Base-by-base conservation (phyloP, 1,139 yeast species). In the Arxiozyma bovina region DNA sequence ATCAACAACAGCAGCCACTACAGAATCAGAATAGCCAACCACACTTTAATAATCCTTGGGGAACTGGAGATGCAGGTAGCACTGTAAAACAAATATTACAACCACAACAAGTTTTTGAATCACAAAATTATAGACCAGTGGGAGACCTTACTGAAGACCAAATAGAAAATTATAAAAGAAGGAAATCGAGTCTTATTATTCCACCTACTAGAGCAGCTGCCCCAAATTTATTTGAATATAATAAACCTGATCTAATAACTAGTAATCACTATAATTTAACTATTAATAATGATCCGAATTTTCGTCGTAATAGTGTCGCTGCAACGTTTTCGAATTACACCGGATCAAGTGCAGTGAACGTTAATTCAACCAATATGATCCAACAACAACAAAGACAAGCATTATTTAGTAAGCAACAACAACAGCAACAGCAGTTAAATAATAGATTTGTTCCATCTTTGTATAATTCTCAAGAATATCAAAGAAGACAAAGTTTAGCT, bases 161-260 rank as follows among this genome's bases (percentile, higher is more conserved):
- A 42, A 25, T 59, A 46, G 56, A 56, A 41, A 45, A 48, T n/a
- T 53, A 51, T 54, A 61, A 63, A 45, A 61, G 72, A 57, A 60
- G 70, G 57, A 64, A 66, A 60, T 62, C 70, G 34, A 61, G 66
- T 56, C 55, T 67, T 52, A 57, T 70, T 51, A 66, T 72, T 48
- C 77, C 80, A 41, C 77, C 77, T 6, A 65, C 75, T n/a, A 70
- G 78, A 67, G 74, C 77, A n/a, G 74, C 78, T 2, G 75, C 74
- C 27, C 78, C 74, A 57, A 75, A 71, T 59, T 74, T 70, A 55
- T 64, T 74, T 46, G 70, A 74, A 43, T 65, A 70, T 50, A 66
- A 67, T 45, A 50, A 52, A n/a, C 70, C 68, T 18, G 66, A 65
- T 11, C 45, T 68, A 54, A 15, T 38, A 53, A 55, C 51, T 17